Base-by-base conservation (phyloP, 257 asterid genomes). In the Ajuga chamaepitys region DNA sequence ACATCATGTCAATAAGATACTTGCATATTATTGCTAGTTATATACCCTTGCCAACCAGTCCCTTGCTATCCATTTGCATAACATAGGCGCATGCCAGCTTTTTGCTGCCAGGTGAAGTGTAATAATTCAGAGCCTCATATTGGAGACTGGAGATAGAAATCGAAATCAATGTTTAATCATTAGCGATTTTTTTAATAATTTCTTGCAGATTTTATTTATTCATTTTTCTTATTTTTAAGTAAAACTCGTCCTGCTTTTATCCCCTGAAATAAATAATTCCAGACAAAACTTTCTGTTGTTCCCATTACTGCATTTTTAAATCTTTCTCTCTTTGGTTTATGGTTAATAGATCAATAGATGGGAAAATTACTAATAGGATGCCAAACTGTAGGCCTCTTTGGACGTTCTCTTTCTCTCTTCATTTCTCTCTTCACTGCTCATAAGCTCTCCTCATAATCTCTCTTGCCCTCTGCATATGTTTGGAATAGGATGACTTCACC, bases 1-100 rank as follows among this genome's bases (percentile, higher is more conserved):
- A 32, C 52, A 73, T 41, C 14, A 62, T 64, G 34, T 62, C 68
- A 47, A 60, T 65, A 17, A 58, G 67, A 44, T 56, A 26, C 64
- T 53, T 64, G 64, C 46, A 4, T 30, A 37, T 11, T 32, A 57
- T 58, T 58, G 50, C 30, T 35, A 20, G 35, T 69, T 48, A 47
- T 28, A 63, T 34, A 47, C 63, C 17, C 51, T 66, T 28, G 26
- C 41, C 14, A 58, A 70, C 38, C 2, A n/a, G 9, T 42, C 57
- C 46, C 35, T 65, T 52, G 75, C 44, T 66, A 62, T 66, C 51
- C 53, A 74, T 69, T 46, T 28, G 67, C 53, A 44, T 54, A 40
- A 46, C 40, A 32, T 58, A 47, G 53, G 51, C n/a, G 5, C 65
- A 47, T 26, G 68, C 46, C 25, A 44, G 45, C n/a, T 54, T 34